Conservation (phyloP, 768 basidiomycete genomes). For the Naganishia vaughanmartiniae region DNA sequence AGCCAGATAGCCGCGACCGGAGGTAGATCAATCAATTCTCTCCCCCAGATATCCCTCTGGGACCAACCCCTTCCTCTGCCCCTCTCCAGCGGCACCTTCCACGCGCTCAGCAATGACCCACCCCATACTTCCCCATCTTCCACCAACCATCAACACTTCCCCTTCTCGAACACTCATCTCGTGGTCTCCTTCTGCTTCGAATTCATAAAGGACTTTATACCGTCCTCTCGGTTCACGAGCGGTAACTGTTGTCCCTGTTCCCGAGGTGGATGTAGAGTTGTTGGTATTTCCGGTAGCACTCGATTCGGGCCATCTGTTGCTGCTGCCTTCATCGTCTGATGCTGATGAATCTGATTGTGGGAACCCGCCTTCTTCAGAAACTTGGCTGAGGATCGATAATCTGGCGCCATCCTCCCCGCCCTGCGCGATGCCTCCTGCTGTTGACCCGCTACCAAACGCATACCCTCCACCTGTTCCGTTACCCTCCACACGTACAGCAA, state of each 20-base stretch:
- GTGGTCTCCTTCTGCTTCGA: constrained; percentile 26
- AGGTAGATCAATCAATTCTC: too few relatives aligned
- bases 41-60: too few relatives aligned
- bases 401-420: not conserved
- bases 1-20: too few relatives aligned
- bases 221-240: constrained; percentile 26
- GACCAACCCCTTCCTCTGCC: too few relatives aligned
- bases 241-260: constrained; percentile 5
- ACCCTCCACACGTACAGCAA: not conserved
- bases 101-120: constrained; percentile 31
- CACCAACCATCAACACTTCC: constrained; percentile 21
- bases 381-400: constrained; percentile 19
- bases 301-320: constrained; percentile 13
- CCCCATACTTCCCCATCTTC: constrained; percentile 30
- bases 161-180: constrained; percentile 31
- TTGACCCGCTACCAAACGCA: not conserved
- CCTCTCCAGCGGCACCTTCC: too few relatives aligned
- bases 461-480: not conserved
- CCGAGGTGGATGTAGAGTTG: not conserved
- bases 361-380: constrained; percentile 9
- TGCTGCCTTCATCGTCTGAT: constrained; percentile 9
- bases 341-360: not conserved
- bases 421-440: not conserved
- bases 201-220: constrained; percentile 28
- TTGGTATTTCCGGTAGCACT: not conserved